phyloP scores from a whole-genome alignment of 495 filamentous ascomycete species.

The Penicillium taxi region DNA sequence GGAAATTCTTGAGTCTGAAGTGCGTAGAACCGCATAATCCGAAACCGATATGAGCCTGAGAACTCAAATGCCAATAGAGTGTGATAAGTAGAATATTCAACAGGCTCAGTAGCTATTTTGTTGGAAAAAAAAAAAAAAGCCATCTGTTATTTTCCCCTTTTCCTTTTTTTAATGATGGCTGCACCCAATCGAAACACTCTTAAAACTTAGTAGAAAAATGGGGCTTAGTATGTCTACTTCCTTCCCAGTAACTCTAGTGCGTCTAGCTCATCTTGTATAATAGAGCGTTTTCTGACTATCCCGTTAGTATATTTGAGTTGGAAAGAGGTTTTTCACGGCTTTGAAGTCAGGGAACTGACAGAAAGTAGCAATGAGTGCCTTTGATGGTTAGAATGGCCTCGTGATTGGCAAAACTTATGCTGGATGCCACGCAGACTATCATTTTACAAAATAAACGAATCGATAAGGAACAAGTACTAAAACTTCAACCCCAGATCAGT shows the following conservation, averaged over 20 bases:
- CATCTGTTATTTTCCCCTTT: background rate
- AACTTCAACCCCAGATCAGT: background rate
- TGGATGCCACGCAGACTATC: conserved; percentile 11
- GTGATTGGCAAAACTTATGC: conserved; percentile 8
- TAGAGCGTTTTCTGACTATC: conserved; percentile 15
- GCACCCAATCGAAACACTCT: background rate
- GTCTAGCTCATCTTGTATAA: conserved; percentile 8
- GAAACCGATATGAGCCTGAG: conserved; percentile 17
- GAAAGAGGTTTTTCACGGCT: background rate
- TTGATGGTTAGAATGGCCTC: conserved; percentile 13
- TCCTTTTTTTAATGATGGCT: conserved; percentile 5
- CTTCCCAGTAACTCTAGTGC: background rate
- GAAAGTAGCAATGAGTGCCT: conserved; percentile 16
- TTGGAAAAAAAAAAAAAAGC: background rate
- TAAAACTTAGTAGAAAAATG: conserved; percentile 12
- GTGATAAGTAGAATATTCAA: conserved; percentile 1
- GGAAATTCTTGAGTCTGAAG: background rate
- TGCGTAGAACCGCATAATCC: conserved; percentile 2
- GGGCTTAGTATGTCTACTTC: conserved; percentile 8
- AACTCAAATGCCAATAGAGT: no score
- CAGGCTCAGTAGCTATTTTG: background rate
- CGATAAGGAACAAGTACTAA: background rate
- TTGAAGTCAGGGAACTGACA: background rate
- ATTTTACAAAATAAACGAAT: background rate
- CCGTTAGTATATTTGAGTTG: conserved; percentile 12